Evolutionary conservation across 495 filamentous ascomycete species (phyloP).

Genomic region (Schizothecium vesticola): DNA sequence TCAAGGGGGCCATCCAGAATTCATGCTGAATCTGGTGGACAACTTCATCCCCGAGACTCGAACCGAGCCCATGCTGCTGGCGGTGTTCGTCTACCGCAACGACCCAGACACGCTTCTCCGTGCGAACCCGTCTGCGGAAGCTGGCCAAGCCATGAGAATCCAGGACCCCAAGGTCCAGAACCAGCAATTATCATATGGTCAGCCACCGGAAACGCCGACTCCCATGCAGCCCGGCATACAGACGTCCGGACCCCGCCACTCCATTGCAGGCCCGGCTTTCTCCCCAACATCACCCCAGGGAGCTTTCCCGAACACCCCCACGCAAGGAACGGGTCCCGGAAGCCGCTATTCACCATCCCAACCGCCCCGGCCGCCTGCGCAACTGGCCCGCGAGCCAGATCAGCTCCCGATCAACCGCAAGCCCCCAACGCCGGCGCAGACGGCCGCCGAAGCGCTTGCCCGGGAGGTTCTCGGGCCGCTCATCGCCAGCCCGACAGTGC

Average conservation of each 20-base stretch:
- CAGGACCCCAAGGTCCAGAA: not conserved
- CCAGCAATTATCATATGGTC: slow-evolving; percentile 14
- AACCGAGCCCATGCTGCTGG: slow-evolving; percentile 64
- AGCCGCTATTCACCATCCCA: slow-evolving; percentile 31
- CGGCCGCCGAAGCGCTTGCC: slow-evolving; percentile 45
- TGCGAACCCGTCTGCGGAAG: slow-evolving; percentile 28
- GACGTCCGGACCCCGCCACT: slow-evolving; percentile 27
- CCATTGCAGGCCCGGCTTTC: slow-evolving; percentile 40
- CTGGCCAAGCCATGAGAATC: slow-evolving; percentile 6
- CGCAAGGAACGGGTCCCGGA: slow-evolving; percentile 12
- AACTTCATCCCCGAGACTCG: slow-evolving; percentile 62
- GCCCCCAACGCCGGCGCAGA: slow-evolving; percentile 19
- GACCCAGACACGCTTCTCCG: slow-evolving; percentile 40
- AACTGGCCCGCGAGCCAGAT: slow-evolving; percentile 23
- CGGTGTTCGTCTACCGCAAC: slow-evolving; percentile 68
- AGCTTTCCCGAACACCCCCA: slow-evolving; percentile 28
- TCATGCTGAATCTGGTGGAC: slow-evolving; percentile 70
- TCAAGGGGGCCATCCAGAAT: slow-evolving; percentile 54
- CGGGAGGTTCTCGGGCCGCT: slow-evolving; percentile 55
- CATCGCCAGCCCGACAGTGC: slow-evolving; percentile 56
- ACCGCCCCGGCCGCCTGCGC: slow-evolving; percentile 22
- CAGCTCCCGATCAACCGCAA: not conserved
- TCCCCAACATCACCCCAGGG: slow-evolving; percentile 46
- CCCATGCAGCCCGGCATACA: slow-evolving; percentile 16
- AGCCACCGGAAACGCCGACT: slow-evolving; percentile 26